Percentiles rank a stretch among this genome's conserved stretches.
phyloP scores from a whole-genome alignment of 768 basidiomycete genomes.

The Pleurotus giganteus region DNA sequence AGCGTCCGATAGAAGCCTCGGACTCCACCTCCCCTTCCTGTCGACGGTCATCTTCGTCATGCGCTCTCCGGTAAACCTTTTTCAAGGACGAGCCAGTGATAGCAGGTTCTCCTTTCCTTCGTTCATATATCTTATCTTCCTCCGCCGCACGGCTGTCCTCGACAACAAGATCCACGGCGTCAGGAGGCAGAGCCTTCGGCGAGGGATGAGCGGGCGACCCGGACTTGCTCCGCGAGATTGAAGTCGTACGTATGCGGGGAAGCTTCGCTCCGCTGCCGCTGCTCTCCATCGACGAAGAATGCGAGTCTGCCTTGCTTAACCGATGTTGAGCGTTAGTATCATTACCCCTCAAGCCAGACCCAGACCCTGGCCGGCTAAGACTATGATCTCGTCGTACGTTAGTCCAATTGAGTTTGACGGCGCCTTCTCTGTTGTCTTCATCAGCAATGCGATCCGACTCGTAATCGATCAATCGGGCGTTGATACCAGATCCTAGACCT shows the following conservation, averaged over 20 bases:
- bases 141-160: constrained; percentile 60
- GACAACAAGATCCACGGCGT: constrained; percentile 89
- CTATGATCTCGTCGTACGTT: constrained; percentile 18
- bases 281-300: constrained; percentile 25
- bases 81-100: constrained; percentile 38
- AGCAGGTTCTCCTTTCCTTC: constrained; percentile 63
- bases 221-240: constrained; percentile 30
- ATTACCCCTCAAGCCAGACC: not conserved
- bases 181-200: constrained; percentile 44
- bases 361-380: constrained; percentile 14
- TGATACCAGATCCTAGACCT: constrained; percentile 8
- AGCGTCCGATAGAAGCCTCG: constrained; percentile 17
- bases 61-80: constrained; percentile 48
- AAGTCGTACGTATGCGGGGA: constrained; percentile 17
- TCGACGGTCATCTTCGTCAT: constrained; percentile 30
- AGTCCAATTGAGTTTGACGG: constrained; percentile 49
- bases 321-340: constrained; percentile 14
- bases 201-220: constrained; percentile 17
- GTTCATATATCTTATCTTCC: constrained; percentile 49
- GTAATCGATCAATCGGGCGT: constrained; percentile 39
- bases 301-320: constrained; percentile 8
- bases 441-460: constrained; percentile 37
- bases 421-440: constrained; percentile 24
- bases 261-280: constrained; percentile 18
- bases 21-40: constrained; percentile 33